A percentile compares a stretch with the other conserved stretches of the same genome.
These are phyloP conservation scores for Discostella pseudostelligera DNA, from an alignment of 108 stramenopile species.

Conservation along the genomic window DNA sequence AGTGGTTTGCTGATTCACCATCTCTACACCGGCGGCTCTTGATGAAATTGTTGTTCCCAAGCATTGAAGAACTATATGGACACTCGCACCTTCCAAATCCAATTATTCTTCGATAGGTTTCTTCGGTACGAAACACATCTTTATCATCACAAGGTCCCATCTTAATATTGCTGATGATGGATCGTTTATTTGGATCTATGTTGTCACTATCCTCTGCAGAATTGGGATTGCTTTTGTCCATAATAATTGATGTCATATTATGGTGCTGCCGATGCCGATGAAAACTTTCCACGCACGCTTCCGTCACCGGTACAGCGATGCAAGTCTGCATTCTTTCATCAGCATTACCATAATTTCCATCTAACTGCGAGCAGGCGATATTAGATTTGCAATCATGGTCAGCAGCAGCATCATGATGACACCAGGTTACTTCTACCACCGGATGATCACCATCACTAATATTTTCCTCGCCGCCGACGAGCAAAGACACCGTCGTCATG, in stretches of 20 bases:
- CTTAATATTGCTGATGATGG: not conserved
- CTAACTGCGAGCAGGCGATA: not conserved
- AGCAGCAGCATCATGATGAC: not conserved
- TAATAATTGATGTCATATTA: too few species aligned
- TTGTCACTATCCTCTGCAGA: too few species aligned
- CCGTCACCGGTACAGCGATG: slow-evolving; percentile 39
- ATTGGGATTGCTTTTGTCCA: too few species aligned
- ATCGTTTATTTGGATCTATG: too few species aligned
- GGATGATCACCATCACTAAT: too few species aligned
- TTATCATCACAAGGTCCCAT: too few species aligned
- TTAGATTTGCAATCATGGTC: not conserved
- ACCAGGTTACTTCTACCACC: not conserved
- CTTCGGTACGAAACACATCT: too few species aligned
- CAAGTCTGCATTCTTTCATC: slow-evolving; percentile 11
- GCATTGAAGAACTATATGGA: slow-evolving; percentile 38
- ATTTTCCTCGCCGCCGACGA: slow-evolving; percentile 3
- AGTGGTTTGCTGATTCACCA: slow-evolving; percentile 10
- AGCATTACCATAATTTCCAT: not conserved
- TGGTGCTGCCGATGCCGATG: not conserved
- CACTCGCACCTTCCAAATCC: slow-evolving; percentile 29
- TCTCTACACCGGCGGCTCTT: not conserved
- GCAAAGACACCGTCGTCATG: slow-evolving; percentile 37
- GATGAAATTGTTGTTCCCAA: slow-evolving; percentile 26
- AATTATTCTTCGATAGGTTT: slow-evolving; percentile 15
- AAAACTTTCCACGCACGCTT: slow-evolving; percentile 5